Conservation (phyloP, 2,329 filamentous ascomycete species). For the Chlorencoelia australis region DNA sequence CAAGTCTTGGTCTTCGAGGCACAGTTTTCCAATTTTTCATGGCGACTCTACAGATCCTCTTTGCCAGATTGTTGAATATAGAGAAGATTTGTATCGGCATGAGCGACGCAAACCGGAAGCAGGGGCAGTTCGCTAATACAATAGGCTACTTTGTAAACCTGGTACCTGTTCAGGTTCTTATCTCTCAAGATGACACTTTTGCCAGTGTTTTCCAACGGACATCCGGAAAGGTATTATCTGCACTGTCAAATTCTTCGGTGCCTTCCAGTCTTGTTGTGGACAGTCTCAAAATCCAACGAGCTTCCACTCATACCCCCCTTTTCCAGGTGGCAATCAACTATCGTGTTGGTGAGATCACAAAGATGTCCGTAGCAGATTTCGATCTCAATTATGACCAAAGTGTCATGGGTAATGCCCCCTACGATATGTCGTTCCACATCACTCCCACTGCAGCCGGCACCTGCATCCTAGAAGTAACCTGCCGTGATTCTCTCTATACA, state of each 20-base stretch:
- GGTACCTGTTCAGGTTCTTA: slow-evolving; percentile 13
- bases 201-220: slow-evolving; percentile 14
- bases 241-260: slow-evolving; percentile 33
- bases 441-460: no score
- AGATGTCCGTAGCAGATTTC: no score
- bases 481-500: no score
- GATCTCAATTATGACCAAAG: no score
- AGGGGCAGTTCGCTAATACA: slow-evolving; percentile 20
- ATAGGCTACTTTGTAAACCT: slow-evolving; percentile 16
- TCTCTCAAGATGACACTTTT: slow-evolving; percentile 14
- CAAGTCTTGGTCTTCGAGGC: slow-evolving; percentile 6
- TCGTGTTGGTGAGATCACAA: no score
- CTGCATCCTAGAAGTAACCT: no score
- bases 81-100: slow-evolving; percentile 38
- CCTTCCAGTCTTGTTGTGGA: slow-evolving; percentile 41
- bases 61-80: slow-evolving; percentile 27
- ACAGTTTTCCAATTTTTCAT: slow-evolving; percentile 39
- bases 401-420: no score
- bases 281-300: slow-evolving; percentile 32
- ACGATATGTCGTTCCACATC: no score
- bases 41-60: slow-evolving; percentile 30
- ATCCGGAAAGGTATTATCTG: slow-evolving; percentile 25
- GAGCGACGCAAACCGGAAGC: slow-evolving; percentile 33
- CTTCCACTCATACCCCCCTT: slow-evolving; percentile 20
- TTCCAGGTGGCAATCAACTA: slow-evolving; percentile 36